Evolutionary conservation across 805 yeast genomes (phyloP), one percentile per base, ranked within the genome.

Genomic region (Suhomyces tanzawaensis): DNA sequence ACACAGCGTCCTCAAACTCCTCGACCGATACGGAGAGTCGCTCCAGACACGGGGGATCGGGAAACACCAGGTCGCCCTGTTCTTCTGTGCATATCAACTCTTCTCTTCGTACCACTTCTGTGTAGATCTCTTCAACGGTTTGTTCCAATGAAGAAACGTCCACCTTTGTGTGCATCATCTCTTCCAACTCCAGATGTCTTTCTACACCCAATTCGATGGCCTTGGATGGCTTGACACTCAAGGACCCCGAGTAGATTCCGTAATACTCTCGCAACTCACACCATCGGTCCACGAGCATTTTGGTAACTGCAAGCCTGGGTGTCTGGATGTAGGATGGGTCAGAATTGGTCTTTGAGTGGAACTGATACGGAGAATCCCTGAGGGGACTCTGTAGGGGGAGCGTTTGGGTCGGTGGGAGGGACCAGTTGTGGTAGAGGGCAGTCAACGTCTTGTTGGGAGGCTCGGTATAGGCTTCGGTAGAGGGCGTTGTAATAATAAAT

Each of bases 181-280:
- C 35, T 46, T 82, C 88, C 13, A 80, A 54, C 22, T 48, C 48
- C 19, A 53, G 52, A 55, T 84, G 90, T 4, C 63, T 62, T 21
- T 47, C 49, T 4, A 59, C 52, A 0, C 91, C 91, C 9, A 60
- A 45, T 2, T 40, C 39, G 67, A 82, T 71, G 2, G 72, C 68
- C 3, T 43, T 47, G 4, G 72, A 72, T 16, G 57, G 57, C 22
- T 48, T 38, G 29, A 42, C 29, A 2, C 49, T 49, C 2, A 55
- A 58, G 4, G 71, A 60, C 15, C 70, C 69, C 0, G 81, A 61
- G 47, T 74, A 83, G 0, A 78, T 52, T 17, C 70, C 67, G 52
- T 77, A 84, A 41, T 72, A 68, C 14, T 63, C 68, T 28, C 78
- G 61, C 32, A 84, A 58, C 55, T 85, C 91, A 63, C 93, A 85